A percentile compares a stretch with the other conserved stretches of the same genome.
Evolutionary conservation across 78 protist genomes (phyloP).

Genomic region (Emiliania huxleyi): DNA sequence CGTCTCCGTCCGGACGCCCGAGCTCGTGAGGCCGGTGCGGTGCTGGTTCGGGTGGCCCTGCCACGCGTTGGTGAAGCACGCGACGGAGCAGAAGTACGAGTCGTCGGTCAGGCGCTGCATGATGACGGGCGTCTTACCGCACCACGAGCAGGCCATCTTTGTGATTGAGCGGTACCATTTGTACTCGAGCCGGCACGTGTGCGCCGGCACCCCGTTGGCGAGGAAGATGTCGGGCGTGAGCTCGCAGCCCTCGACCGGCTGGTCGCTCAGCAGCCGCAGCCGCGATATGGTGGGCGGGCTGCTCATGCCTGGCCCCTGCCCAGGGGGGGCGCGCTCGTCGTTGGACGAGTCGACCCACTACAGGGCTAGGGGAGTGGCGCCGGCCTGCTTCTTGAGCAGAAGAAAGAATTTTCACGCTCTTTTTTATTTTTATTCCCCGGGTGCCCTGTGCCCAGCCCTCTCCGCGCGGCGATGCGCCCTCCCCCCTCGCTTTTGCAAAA

Average conservation of each 20-base stretch:
- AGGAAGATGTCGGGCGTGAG: background rate
- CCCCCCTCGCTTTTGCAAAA: too few species aligned
- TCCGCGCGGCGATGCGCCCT: too few species aligned
- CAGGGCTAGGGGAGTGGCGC: too few species aligned
- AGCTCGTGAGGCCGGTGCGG: background rate
- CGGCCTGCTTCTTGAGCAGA: too few species aligned
- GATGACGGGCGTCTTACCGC: background rate
- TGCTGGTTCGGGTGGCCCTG: background rate
- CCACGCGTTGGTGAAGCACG: background rate
- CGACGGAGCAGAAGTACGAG: background rate
- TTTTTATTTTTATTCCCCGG: too few species aligned
- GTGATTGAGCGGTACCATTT: background rate
- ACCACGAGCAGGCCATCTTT: background rate
- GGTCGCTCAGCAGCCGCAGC: background rate
- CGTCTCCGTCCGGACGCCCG: background rate
- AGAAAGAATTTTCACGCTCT: too few species aligned
- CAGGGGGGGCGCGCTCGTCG: too few species aligned
- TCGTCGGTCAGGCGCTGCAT: background rate
- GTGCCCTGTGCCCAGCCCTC: too few species aligned
- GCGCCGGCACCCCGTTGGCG: background rate
- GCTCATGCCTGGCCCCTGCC: too few species aligned
- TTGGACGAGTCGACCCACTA: too few species aligned
- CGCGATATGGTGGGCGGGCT: background rate
- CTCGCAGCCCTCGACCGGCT: constrained; percentile 24
- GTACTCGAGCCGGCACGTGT: background rate